Percentiles rank a stretch among this genome's conserved stretches.
Evolutionary conservation across 495 filamentous ascomycete species (phyloP).

Genomic region (Cladorrhinum samala): DNA sequence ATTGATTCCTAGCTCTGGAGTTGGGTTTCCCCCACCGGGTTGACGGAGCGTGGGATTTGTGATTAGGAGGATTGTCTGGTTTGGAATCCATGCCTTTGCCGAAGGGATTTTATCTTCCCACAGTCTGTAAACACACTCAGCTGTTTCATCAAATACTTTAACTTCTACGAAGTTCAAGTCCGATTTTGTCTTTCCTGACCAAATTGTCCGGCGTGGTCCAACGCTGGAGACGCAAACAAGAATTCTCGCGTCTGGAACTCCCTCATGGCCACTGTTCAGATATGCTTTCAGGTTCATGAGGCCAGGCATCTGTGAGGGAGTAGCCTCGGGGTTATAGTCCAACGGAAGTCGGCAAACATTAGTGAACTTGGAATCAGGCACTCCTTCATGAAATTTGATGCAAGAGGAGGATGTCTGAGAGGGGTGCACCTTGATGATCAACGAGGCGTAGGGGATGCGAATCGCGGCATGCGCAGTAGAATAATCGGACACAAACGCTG

Average conservation of each 20-base stretch:
- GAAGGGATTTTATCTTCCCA: slow-evolving; percentile 47
- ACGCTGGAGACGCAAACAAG: slow-evolving; percentile 53
- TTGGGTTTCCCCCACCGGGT: slow-evolving; percentile 19
- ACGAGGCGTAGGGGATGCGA: slow-evolving; percentile 9
- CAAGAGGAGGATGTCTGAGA: slow-evolving; percentile 29
- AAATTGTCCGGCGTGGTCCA: slow-evolving; percentile 45
- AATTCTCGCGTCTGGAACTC: slow-evolving; percentile 33
- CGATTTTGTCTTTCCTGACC: slow-evolving; percentile 37
- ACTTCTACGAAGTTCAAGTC: slow-evolving; percentile 44
- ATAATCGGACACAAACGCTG: slow-evolving; percentile 30
- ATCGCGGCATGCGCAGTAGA: neutral
- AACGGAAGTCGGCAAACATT: slow-evolving; percentile 42
- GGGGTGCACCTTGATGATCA: slow-evolving; percentile 21
- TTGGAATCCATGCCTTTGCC: slow-evolving; percentile 45
- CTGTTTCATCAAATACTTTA: slow-evolving; percentile 55
- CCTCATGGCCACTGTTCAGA: slow-evolving; percentile 41
- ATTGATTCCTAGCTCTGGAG: slow-evolving; percentile 36
- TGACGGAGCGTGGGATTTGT: slow-evolving; percentile 42
- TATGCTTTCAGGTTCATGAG: slow-evolving; percentile 53
- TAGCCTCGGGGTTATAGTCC: slow-evolving; percentile 26
- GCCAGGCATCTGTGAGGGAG: slow-evolving; percentile 32
- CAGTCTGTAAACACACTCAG: slow-evolving; percentile 45
- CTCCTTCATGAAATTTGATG: slow-evolving; percentile 45
- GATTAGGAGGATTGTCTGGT: slow-evolving; percentile 52
- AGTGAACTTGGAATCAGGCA: slow-evolving; percentile 27